Conservation (phyloP, 108 stramenopile species). For the Fragilaria crotonensis region DNA sequence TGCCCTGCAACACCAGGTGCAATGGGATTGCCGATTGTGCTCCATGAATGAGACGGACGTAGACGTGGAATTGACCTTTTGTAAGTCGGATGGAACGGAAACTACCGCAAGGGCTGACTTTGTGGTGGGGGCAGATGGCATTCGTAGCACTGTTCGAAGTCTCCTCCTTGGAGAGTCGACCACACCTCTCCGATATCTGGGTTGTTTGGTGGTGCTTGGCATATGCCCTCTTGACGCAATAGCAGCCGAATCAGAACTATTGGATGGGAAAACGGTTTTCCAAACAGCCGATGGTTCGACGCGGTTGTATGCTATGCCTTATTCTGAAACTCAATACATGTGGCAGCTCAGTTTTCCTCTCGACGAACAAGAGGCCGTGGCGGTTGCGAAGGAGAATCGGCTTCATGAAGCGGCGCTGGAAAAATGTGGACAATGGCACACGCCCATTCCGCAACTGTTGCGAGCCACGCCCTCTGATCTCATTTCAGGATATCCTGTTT, state of each 20-base stretch:
- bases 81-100: constrained; percentile 12
- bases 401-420: constrained; percentile 54
- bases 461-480: constrained; percentile 35
- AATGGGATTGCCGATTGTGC: constrained; percentile 53
- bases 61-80: constrained; percentile 32
- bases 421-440: constrained; percentile 57
- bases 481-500: constrained; percentile 83
- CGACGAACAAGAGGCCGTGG: constrained; percentile 34
- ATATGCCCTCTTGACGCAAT: constrained; percentile 36
- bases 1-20: constrained; percentile 26
- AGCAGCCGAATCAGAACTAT: background rate
- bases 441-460: constrained; percentile 55
- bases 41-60: constrained; percentile 9
- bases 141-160: constrained; percentile 60
- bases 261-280: constrained; percentile 79
- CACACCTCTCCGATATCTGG: constrained; percentile 65
- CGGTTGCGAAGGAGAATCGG: constrained; percentile 30
- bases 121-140: constrained; percentile 90
- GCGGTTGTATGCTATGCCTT: constrained; percentile 80
- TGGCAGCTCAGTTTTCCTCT: constrained; percentile 84
- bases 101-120: constrained; percentile 43
- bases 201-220: constrained; percentile 74
- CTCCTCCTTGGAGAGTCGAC: constrained; percentile 33
- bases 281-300: constrained; percentile 80
- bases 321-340: constrained; percentile 62